Percentiles rank a stretch among this genome's conserved stretches.
Conservation (phyloP, 1,284 basidiomycete species). For the Trichosporon sp. region DNA sequence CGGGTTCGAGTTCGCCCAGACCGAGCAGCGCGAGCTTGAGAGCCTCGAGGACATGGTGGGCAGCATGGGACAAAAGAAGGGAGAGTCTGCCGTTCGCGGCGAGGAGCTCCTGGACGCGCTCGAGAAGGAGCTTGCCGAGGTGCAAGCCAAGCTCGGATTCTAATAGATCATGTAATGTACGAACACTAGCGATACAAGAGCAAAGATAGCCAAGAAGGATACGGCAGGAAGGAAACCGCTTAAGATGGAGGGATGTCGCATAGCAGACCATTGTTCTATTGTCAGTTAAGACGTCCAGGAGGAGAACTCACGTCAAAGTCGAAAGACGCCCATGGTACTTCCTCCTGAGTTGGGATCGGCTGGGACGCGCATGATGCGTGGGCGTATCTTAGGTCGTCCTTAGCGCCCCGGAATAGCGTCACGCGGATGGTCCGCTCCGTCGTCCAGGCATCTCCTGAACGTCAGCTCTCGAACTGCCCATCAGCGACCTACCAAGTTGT, state of each 20-base stretch:
- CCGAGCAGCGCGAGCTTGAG: constrained; percentile 59
- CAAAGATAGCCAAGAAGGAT: not conserved
- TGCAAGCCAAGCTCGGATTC: constrained; percentile 1
- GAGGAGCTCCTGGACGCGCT: not conserved
- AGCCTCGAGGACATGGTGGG: constrained; percentile 56
- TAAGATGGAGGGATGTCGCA: constrained; percentile 8
- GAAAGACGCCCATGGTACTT: constrained; percentile 46
- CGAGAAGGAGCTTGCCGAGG: not conserved
- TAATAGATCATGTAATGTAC: constrained; percentile 9
- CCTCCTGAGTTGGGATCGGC: constrained; percentile 13
- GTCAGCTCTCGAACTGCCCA: constrained; percentile 11
- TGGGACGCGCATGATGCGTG: constrained; percentile 39
- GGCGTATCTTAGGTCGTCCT: constrained; percentile 50
- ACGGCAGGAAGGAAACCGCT: no score
- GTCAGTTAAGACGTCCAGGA: not conserved
- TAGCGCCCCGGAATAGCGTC: constrained; percentile 48
- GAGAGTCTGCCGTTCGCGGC: constrained; percentile 15
- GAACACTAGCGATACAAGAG: not conserved
- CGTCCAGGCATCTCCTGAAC: constrained; percentile 51
- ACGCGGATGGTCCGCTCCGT: constrained; percentile 49
- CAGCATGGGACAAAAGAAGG: constrained; percentile 50
- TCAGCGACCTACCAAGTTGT: constrained; percentile 45
- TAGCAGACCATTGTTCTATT: not conserved
- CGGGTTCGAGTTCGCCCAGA: constrained; percentile 66
- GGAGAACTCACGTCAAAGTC: constrained; percentile 48